phyloP scores from a whole-genome alignment of 139 green algal species.

The Chlamydomonas schloesseri region DNA sequence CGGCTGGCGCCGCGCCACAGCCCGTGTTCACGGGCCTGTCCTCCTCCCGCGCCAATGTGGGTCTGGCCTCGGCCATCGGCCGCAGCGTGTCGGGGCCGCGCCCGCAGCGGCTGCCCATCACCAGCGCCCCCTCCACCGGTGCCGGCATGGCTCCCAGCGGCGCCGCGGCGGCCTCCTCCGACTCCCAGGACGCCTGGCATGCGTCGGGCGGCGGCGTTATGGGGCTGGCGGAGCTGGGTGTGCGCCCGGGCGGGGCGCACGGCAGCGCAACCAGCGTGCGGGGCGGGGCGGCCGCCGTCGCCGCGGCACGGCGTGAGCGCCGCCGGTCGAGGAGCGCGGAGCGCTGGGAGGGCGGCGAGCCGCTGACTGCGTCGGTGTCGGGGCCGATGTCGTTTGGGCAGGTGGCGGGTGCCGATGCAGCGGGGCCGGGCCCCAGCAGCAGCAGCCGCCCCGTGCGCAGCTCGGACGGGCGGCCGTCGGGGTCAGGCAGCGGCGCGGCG shows the following conservation, averaged over 20 bases:
- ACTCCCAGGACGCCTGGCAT: background rate
- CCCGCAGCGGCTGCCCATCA: background rate
- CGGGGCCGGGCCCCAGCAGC: background rate
- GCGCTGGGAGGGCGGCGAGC: background rate
- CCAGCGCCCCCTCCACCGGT: background rate
- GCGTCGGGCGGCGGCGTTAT: background rate
- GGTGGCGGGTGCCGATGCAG: background rate
- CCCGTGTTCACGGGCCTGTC: constrained; percentile 7
- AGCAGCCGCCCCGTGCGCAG: background rate
- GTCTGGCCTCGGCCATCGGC: background rate
- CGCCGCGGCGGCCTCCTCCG: too few relatives aligned
- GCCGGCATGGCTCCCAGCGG: background rate
- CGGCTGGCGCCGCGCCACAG: background rate
- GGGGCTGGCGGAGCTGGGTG: constrained; percentile 1
- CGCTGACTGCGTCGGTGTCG: background rate
- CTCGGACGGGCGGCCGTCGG: too few relatives aligned
- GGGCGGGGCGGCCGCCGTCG: background rate
- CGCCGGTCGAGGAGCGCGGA: constrained; percentile 31
- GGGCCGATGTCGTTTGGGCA: too few relatives aligned
- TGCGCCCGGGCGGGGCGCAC: background rate
- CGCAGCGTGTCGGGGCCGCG: constrained; percentile 36
- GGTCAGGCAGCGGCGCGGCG: too few relatives aligned
- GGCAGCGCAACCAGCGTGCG: too few relatives aligned
- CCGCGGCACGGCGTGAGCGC: background rate
- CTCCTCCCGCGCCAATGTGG: constrained; percentile 23